phyloP scores from a whole-genome alignment of 495 filamentous ascomycete species.

The Alectoria sarmentosa region DNA sequence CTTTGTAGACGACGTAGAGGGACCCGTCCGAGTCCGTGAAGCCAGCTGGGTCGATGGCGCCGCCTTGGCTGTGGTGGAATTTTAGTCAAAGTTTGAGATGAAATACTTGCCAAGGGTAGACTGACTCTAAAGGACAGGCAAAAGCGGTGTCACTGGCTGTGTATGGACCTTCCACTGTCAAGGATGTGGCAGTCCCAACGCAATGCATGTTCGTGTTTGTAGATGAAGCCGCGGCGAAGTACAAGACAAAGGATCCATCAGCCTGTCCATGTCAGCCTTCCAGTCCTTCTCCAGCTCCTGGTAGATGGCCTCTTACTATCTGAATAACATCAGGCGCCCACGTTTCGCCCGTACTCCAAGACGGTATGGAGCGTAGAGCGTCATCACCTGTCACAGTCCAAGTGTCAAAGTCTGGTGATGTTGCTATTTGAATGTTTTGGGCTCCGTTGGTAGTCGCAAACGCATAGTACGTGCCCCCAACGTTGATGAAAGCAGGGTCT shows the following conservation, averaged over 20 bases:
- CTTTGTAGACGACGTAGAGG: slow-evolving; percentile 42
- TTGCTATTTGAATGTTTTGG: slow-evolving; percentile 23
- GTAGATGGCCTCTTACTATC: neutral
- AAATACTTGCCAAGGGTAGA: too few species aligned
- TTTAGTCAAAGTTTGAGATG: neutral
- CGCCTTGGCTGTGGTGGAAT: slow-evolving; percentile 25
- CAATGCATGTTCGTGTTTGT: slow-evolving; percentile 34
- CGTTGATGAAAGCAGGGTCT: slow-evolving; percentile 32
- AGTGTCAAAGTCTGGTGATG: slow-evolving; percentile 28
- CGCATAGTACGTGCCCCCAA: slow-evolving; percentile 30
- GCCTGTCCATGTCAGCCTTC: slow-evolving; percentile 1
- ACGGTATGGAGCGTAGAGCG: slow-evolving; percentile 31
- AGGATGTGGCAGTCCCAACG: slow-evolving; percentile 38
- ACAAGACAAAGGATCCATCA: slow-evolving; percentile 37
- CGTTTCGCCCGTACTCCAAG: slow-evolving; percentile 29
- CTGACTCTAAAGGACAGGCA: slow-evolving; percentile 31
- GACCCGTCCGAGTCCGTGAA: slow-evolving; percentile 31
- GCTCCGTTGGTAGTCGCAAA: slow-evolving; percentile 29
- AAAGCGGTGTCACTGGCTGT: slow-evolving; percentile 26
- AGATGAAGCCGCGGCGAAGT: slow-evolving; percentile 33
- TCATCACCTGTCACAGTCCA: slow-evolving; percentile 30
- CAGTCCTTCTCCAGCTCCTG: too few species aligned
- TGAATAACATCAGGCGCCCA: slow-evolving; percentile 45
- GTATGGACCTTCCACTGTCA: slow-evolving; percentile 35
- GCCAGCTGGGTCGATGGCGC: slow-evolving; percentile 36